Evolutionary conservation across 352 stramenopile genomes (phyloP).

Genomic region (Achlya hypogyna): DNA sequence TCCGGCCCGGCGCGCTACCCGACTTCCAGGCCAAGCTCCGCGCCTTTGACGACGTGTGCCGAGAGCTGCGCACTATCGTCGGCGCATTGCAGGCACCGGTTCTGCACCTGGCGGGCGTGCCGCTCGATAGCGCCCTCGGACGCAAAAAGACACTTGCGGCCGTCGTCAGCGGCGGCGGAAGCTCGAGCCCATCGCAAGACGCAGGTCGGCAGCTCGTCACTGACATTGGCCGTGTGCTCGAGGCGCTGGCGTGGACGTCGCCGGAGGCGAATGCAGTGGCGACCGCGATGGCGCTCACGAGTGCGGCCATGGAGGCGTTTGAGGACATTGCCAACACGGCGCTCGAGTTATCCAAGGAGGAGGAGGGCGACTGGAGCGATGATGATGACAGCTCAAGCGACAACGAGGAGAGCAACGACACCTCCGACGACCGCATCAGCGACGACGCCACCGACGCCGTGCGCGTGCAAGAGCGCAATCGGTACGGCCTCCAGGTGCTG

Average conservation of each 20-base stretch:
- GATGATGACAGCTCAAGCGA: slow-evolving; percentile 8
- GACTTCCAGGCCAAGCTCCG: slow-evolving; percentile 38
- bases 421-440: neutral
- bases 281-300: neutral
- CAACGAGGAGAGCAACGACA: slow-evolving; percentile 6
- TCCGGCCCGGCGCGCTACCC: slow-evolving; percentile 38
- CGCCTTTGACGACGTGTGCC: slow-evolving; percentile 35
- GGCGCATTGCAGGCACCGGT: slow-evolving; percentile 25
- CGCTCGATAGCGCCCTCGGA: neutral
- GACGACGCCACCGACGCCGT: slow-evolving; percentile 7
- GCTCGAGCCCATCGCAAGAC: neutral
- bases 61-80: slow-evolving; percentile 28
- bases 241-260: neutral
- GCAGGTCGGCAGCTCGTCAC: neutral
- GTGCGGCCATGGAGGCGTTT: neutral
- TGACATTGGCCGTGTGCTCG: neutral
- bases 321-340: slow-evolving; percentile 11
- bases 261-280: neutral
- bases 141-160: slow-evolving; percentile 1
- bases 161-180: neutral
- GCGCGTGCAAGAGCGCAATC: slow-evolving; percentile 33
- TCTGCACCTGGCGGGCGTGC: neutral
- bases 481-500: slow-evolving; percentile 56
- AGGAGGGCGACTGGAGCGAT: neutral
- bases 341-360: slow-evolving; percentile 1